Percentiles rank a stretch among this genome's conserved stretches.
Conservation (phyloP, 768 basidiomycete species). For the Suillus discolor region DNA sequence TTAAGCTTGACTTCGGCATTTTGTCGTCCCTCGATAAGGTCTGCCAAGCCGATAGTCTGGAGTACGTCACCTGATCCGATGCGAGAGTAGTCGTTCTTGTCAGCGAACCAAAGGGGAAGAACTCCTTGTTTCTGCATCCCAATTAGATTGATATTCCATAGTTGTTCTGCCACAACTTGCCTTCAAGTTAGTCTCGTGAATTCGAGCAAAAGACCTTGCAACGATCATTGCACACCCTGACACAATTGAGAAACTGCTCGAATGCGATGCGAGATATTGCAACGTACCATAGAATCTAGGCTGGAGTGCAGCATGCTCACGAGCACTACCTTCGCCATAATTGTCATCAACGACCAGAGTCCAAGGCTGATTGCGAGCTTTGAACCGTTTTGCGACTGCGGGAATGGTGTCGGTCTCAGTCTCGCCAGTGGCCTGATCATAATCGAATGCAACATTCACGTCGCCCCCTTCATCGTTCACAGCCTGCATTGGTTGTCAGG, state of each 20-base stretch:
- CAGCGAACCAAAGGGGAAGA: constrained; percentile 90
- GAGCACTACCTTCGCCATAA: constrained; percentile 96
- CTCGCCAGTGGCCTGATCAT: constrained; percentile 48
- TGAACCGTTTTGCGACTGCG: constrained; percentile 86
- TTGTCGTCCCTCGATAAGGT: constrained; percentile 52
- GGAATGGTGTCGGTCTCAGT: constrained; percentile 81
- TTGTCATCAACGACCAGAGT: constrained; percentile 94
- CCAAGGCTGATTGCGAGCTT: constrained; percentile 85
- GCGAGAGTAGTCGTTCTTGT: constrained; percentile 82
- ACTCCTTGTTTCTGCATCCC: constrained; percentile 89
- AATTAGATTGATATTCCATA: constrained; percentile 7
- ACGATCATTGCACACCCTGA: constrained; percentile 84
- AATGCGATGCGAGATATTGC: neutral
- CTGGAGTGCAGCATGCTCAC: constrained; percentile 97
- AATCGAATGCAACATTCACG: constrained; percentile 90
- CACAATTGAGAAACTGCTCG: neutral
- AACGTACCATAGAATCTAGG: constrained; percentile 86
- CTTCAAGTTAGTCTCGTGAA: constrained; percentile 97
- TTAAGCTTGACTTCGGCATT: constrained; percentile 51
- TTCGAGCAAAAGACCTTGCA: constrained; percentile 94
- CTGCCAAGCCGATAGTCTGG: constrained; percentile 81
- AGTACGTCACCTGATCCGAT: constrained; percentile 84
- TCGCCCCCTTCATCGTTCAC: constrained; percentile 94
- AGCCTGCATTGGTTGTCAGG: constrained; percentile 49
- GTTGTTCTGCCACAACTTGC: constrained; percentile 38